Conservation (phyloP, 2,329 filamentous ascomycete genomes). For the Cercospora zeae-maydis region DNA sequence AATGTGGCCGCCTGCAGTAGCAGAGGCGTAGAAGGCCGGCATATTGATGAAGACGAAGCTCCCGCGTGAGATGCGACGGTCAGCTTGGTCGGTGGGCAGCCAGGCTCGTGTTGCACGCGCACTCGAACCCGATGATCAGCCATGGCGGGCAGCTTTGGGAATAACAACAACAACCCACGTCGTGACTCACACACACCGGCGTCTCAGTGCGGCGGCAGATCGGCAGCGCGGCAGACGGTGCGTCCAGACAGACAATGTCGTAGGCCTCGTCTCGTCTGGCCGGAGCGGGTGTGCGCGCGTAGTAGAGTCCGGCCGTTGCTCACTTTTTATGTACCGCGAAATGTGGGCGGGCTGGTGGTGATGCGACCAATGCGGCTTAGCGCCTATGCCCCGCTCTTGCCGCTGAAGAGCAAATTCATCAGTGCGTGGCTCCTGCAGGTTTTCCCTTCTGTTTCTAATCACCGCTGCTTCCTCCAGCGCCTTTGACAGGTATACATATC, state of each 20-base stretch:
- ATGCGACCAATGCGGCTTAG: neutral
- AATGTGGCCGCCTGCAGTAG: neutral
- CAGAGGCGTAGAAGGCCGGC: neutral
- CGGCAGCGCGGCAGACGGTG: neutral
- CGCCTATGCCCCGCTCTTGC: neutral
- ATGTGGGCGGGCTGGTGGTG: neutral
- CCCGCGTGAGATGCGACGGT: neutral
- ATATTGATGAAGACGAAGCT: neutral
- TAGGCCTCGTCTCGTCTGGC: neutral
- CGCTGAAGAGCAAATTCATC: neutral
- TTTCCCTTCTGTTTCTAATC: constrained; percentile 3
- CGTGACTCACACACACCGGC: neutral
- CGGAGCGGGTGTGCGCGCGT: neutral
- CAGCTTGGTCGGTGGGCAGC: neutral
- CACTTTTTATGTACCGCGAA: neutral
- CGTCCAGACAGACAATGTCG: neutral
- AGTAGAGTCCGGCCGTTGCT: neutral
- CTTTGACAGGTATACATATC: constrained; percentile 26
- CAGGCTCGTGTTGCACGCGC: neutral
- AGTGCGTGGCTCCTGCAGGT: neutral
- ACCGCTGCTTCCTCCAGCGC: constrained; percentile 15
- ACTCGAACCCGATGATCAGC: neutral
- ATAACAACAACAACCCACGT: neutral
- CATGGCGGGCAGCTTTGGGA: neutral
- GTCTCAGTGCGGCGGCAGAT: neutral